Evolutionary conservation across 345 rosid species (phyloP).

Genomic region (Conringia planisiliqua): DNA sequence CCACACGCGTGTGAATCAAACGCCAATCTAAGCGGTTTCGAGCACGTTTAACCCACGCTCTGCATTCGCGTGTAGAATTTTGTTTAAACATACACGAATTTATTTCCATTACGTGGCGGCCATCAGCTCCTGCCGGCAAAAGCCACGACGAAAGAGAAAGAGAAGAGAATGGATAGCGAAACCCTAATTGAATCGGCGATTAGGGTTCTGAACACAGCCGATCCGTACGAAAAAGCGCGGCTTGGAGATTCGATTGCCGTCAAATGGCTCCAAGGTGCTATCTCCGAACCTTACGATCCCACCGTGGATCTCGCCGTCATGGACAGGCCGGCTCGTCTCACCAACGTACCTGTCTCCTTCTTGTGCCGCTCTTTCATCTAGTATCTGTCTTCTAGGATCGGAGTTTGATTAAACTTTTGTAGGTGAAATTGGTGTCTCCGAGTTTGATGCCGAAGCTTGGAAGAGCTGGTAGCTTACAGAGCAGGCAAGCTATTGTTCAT

Average conservation of each 20-base stretch:
- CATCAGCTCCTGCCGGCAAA: constrained; percentile 16
- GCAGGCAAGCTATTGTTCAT: constrained; percentile 89
- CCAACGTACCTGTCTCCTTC: constrained; percentile 38
- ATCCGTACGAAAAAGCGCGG: constrained; percentile 71
- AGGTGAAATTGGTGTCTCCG: constrained; percentile 84
- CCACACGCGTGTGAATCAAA: no score
- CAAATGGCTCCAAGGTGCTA: constrained; percentile 74
- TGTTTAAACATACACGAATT: neutral
- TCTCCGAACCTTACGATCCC: constrained; percentile 51
- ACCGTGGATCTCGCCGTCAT: constrained; percentile 50
- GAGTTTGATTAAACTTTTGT: neutral
- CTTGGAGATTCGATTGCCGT: constrained; percentile 73
- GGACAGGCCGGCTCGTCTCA: constrained; percentile 78
- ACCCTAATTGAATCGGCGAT: constrained; percentile 76
- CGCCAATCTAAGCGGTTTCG: neutral
- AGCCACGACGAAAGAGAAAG: neutral
- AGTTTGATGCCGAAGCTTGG: constrained; percentile 94
- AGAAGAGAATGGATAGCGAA: constrained; percentile 34
- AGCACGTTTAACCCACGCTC: neutral
- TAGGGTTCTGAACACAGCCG: constrained; percentile 66
- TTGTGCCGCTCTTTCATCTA: neutral
- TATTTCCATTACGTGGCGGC: neutral
- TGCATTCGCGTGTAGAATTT: neutral
- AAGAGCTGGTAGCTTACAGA: constrained; percentile 87
- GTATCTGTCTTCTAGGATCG: no score